These are phyloP conservation scores for Bipolaris cookei DNA, from an alignment of 2,329 filamentous ascomycete species.

Conservation along the genomic window DNA sequence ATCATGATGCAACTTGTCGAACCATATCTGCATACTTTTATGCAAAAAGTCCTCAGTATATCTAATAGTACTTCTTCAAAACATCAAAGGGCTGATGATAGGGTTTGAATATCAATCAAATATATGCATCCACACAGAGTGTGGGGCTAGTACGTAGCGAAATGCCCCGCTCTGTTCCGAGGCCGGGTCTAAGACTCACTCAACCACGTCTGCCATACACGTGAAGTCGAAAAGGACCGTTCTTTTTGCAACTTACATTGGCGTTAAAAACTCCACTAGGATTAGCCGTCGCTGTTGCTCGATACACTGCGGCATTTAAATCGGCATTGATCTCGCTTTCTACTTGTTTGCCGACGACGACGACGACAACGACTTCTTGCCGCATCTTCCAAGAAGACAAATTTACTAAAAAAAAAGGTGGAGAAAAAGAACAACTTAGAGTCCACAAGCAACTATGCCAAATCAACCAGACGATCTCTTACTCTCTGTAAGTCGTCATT, in stretches of 20 bases:
- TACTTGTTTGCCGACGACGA: neutral
- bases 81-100: too few species aligned
- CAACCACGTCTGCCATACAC: neutral
- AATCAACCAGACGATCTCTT: slow-evolving; percentile 35
- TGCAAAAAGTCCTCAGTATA: neutral
- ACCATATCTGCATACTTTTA: neutral
- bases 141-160: neutral
- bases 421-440: neutral
- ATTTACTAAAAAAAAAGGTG: neutral
- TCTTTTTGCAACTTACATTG: too few species aligned
- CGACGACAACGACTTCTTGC: neutral
- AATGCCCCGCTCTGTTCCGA: neutral
- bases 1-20: too few species aligned
- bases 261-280: too few species aligned
- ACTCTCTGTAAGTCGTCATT: slow-evolving; percentile 29
- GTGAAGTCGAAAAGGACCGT: neutral
- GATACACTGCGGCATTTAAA: neutral
- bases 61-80: too few species aligned
- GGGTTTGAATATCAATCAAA: too few species aligned
- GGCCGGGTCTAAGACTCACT: neutral
- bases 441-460: slow-evolving; percentile 23
- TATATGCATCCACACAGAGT: neutral
- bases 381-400: neutral
- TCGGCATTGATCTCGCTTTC: neutral
- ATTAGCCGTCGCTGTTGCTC: too few species aligned